These are phyloP conservation scores for Rutstroemia sydowiana DNA, from an alignment of 2,329 filamentous ascomycete genomes.

Conservation along the genomic window DNA sequence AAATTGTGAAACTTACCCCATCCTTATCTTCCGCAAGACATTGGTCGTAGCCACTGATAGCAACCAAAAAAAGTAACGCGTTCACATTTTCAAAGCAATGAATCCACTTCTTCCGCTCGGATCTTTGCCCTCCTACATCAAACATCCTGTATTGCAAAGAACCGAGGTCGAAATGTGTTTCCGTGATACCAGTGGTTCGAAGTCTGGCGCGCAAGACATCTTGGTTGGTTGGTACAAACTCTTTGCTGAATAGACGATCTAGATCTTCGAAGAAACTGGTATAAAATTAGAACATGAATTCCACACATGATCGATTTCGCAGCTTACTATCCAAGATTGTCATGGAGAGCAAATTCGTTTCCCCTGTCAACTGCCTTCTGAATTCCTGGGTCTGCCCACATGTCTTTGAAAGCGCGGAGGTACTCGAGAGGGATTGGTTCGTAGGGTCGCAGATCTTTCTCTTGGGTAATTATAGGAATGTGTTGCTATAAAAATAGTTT, in stretches of 20 bases:
- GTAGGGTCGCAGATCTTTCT: conserved; percentile 75
- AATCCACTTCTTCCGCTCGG: conserved; percentile 74
- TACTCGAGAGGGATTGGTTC: conserved; percentile 75
- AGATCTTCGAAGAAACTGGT: conserved; percentile 74
- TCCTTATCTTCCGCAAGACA: conserved; percentile 94
- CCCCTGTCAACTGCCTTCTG: conserved; percentile 84
- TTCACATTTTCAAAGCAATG: conserved; percentile 75
- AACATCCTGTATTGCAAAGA: conserved; percentile 92
- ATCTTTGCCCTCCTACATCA: conserved; percentile 67
- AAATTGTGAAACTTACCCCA: conserved; percentile 55
- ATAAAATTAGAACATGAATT: conserved; percentile 10
- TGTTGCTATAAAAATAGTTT: conserved; percentile 52
- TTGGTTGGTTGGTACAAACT: conserved; percentile 87
- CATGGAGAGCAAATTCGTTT: conserved; percentile 93
- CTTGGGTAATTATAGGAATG: conserved; percentile 68
- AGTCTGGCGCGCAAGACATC: conserved; percentile 86
- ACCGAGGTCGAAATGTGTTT: conserved; percentile 87
- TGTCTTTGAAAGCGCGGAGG: conserved; percentile 69
- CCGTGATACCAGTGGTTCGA: conserved; percentile 90
- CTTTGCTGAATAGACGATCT: conserved; percentile 65
- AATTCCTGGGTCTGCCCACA: conserved; percentile 81
- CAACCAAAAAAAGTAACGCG: conserved; percentile 85
- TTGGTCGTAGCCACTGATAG: conserved; percentile 94
- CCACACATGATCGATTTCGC: neutral
- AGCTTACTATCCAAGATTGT: conserved; percentile 87